These are phyloP conservation scores for Ascomycota sp. DNA, from an alignment of 2,329 filamentous ascomycete genomes.

Conservation along the genomic window DNA sequence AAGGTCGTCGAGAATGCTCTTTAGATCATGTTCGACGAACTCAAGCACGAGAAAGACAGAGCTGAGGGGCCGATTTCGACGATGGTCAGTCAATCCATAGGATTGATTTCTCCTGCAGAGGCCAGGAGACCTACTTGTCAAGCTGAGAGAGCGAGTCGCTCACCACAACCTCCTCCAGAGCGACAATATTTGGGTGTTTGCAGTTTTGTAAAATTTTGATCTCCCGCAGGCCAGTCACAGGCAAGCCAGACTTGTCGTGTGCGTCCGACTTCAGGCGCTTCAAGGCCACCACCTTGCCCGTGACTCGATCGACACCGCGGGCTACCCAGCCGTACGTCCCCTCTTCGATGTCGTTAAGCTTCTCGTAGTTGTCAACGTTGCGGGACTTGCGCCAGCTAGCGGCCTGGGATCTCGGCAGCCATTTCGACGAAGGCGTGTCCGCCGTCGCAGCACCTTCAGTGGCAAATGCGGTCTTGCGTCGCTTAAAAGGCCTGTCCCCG, in stretches of 20 bases:
- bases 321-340: constrained; percentile 91
- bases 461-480: constrained; percentile 32
- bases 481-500: constrained; percentile 33
- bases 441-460: constrained; percentile 13
- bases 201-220: constrained; percentile 76
- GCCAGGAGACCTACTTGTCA: constrained; percentile 22
- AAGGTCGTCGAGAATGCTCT: constrained; percentile 83
- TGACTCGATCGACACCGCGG: constrained; percentile 49
- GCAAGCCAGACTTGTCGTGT: constrained; percentile 51
- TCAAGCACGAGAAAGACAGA: constrained; percentile 81
- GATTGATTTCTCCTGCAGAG: too few species aligned
- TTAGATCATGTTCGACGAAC: constrained; percentile 91
- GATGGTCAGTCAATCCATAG: too few species aligned
- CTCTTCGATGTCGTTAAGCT: constrained; percentile 91
- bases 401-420: constrained; percentile 48
- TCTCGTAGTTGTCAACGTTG: constrained; percentile 72
- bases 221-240: constrained; percentile 79
- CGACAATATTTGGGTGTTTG: constrained; percentile 61
- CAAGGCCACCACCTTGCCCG: constrained; percentile 64
- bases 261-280: constrained; percentile 84
- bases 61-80: constrained; percentile 17
- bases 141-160: constrained; percentile 34
- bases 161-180: constrained; percentile 63
- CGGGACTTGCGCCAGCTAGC: constrained; percentile 46
- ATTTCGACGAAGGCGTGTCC: constrained; percentile 12